Evolutionary conservation across 495 filamentous ascomycete genomes (phyloP).

Genomic region (Alectoria sarmentosa): DNA sequence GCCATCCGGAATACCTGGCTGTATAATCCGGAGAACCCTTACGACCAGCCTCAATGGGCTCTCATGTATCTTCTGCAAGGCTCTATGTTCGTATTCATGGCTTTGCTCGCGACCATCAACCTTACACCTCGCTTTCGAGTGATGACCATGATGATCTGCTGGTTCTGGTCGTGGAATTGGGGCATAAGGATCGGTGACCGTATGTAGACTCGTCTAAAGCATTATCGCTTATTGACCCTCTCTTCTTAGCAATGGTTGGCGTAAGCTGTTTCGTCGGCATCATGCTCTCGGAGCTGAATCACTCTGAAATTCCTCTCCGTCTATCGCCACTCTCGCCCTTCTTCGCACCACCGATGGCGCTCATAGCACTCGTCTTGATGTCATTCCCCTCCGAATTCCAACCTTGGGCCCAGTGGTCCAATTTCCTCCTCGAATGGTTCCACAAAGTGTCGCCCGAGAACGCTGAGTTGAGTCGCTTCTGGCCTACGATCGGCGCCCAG

Average conservation of each 20-base stretch:
- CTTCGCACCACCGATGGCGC: constrained; percentile 39
- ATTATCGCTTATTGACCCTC: background rate
- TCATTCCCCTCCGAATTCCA: constrained; percentile 54
- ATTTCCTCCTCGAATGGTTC: constrained; percentile 38
- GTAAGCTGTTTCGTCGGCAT: constrained; percentile 50
- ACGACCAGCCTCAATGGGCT: constrained; percentile 34
- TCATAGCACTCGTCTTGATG: constrained; percentile 48
- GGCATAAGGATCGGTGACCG: constrained; percentile 26
- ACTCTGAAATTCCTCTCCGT: constrained; percentile 41
- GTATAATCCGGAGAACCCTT: constrained; percentile 26
- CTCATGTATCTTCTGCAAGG: constrained; percentile 28
- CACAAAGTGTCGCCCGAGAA: constrained; percentile 50
- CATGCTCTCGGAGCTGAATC: constrained; percentile 43
- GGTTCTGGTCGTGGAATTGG: constrained; percentile 30
- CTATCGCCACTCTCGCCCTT: constrained; percentile 42
- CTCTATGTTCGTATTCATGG: constrained; percentile 28
- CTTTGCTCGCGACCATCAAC: constrained; percentile 27
- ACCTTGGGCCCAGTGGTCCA: constrained; percentile 53
- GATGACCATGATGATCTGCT: constrained; percentile 18
- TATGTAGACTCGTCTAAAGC: constrained; percentile 12
- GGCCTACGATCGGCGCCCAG: constrained; percentile 52
- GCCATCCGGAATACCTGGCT: constrained; percentile 27
- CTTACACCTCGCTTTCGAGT: constrained; percentile 24
- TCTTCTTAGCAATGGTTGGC: constrained; percentile 41
- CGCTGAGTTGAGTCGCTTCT: constrained; percentile 44